phyloP scores from a whole-genome alignment of 2,329 filamentous ascomycete species.

The Colletotrichum cereale region DNA sequence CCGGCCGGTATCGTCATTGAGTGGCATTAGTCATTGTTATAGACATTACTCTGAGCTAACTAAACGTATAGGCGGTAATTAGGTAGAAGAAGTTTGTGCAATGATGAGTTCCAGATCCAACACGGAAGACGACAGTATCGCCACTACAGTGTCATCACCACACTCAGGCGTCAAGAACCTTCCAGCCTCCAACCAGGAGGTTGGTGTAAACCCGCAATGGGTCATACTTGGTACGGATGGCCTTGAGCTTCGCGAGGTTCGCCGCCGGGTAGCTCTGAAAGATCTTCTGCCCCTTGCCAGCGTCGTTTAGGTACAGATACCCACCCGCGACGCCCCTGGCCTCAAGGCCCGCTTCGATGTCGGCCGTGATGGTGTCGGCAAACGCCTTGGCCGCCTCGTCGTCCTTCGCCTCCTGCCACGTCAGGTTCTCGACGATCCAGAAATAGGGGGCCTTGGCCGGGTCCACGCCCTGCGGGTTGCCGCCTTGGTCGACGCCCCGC shows the following conservation, averaged over 20 bases:
- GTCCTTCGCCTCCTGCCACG: slow-evolving; percentile 35
- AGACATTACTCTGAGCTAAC: slow-evolving; percentile 5
- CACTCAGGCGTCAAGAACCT: slow-evolving; percentile 27
- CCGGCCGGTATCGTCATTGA: not conserved
- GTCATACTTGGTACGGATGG: slow-evolving; percentile 38
- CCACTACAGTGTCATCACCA: not conserved
- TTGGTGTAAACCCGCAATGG: slow-evolving; percentile 30
- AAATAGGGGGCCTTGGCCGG: slow-evolving; percentile 37
- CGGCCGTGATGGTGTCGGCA: slow-evolving; percentile 18
- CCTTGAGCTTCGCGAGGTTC: slow-evolving; percentile 31
- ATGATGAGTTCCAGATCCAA: not conserved
- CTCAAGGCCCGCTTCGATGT: slow-evolving; percentile 24
- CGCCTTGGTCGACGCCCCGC: slow-evolving; percentile 30
- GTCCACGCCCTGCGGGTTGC: slow-evolving; percentile 41
- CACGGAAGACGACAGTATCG: not conserved
- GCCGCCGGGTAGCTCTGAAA: slow-evolving; percentile 39
- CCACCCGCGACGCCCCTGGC: slow-evolving; percentile 29
- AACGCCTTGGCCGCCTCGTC: slow-evolving; percentile 16
- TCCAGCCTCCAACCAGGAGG: slow-evolving; percentile 37
- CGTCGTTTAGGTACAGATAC: slow-evolving; percentile 58
- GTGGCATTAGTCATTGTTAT: not conserved
- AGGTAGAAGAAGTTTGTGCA: not conserved
- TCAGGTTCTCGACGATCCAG: slow-evolving; percentile 41
- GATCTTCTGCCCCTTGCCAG: slow-evolving; percentile 53
- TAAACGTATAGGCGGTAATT: not conserved